These are phyloP conservation scores for Trametes pubescens DNA, from an alignment of 1,284 basidiomycete genomes.

Conservation along the genomic window DNA sequence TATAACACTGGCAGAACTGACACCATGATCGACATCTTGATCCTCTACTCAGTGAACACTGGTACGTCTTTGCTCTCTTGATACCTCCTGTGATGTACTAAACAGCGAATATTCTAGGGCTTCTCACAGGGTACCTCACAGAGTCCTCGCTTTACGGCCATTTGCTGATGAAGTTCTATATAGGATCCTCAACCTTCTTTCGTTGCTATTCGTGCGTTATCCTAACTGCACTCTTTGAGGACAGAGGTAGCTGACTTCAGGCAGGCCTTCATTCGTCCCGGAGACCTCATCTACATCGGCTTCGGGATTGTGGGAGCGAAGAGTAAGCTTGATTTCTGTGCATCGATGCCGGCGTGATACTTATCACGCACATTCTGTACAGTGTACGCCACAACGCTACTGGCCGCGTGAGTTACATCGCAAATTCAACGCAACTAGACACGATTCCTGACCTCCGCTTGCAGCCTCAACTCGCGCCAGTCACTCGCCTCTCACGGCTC, in stretches of 20 bases:
- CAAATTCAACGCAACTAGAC: neutral
- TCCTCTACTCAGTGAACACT: slow-evolving; percentile 22
- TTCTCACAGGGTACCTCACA: slow-evolving; percentile 3
- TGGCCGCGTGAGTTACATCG: slow-evolving; percentile 5
- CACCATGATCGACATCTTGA: slow-evolving; percentile 20
- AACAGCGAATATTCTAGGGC: neutral
- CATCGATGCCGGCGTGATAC: neutral
- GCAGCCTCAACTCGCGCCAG: slow-evolving; percentile 3
- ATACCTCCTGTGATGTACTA: neutral
- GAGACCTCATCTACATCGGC: slow-evolving; percentile 9
- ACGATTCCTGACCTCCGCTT: neutral
- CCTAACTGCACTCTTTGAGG: neutral
- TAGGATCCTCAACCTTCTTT: slow-evolving; percentile 3
- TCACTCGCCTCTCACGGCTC: neutral
- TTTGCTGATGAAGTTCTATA: neutral
- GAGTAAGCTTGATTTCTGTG: neutral
- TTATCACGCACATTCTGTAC: neutral
- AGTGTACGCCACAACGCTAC: slow-evolving; percentile 16
- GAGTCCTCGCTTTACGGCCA: neutral
- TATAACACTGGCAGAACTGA: slow-evolving; percentile 13
- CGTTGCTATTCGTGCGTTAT: slow-evolving; percentile 6
- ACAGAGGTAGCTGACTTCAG: neutral
- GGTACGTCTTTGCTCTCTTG: slow-evolving; percentile 1
- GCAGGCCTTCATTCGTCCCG: slow-evolving; percentile 2
- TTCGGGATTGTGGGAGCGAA: slow-evolving; percentile 6